A percentile compares a stretch with the other conserved stretches of the same genome.
These are phyloP conservation scores for Naganishia albida DNA, from an alignment of 1,284 basidiomycete species.

Conservation along the genomic window DNA sequence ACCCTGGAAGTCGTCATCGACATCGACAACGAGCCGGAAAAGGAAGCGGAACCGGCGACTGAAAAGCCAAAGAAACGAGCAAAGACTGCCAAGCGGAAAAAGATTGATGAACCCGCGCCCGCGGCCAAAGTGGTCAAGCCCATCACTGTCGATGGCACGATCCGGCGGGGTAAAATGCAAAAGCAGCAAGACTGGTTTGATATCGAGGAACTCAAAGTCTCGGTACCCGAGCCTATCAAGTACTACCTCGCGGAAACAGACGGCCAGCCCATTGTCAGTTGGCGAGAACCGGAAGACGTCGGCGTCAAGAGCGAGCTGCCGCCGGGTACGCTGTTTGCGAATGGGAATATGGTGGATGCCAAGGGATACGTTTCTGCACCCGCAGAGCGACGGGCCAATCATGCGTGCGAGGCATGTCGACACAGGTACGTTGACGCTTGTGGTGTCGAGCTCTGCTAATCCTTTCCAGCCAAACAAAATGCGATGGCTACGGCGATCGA, in stretches of 20 bases:
- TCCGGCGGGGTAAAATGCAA: slow-evolving; percentile 20
- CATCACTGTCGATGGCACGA: neutral
- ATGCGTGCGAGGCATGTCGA: slow-evolving; percentile 20
- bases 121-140: neutral
- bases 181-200: slow-evolving; percentile 24
- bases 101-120: slow-evolving; percentile 7
- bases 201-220: slow-evolving; percentile 1
- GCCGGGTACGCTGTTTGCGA: slow-evolving; percentile 9
- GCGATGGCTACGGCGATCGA: slow-evolving; percentile 19
- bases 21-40: neutral
- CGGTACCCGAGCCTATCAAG: slow-evolving; percentile 1
- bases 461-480: slow-evolving; percentile 7
- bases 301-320: slow-evolving; percentile 18
- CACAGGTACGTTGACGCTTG: neutral
- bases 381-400: slow-evolving; percentile 15
- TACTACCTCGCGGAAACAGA: slow-evolving; percentile 13
- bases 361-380: slow-evolving; percentile 5
- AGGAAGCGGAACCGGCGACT: neutral
- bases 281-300: slow-evolving; percentile 9
- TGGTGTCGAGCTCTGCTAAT: neutral
- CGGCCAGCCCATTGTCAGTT: slow-evolving; percentile 23
- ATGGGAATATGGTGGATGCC: slow-evolving; percentile 15
- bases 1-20: slow-evolving; percentile 19
- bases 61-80: slow-evolving; percentile 12
- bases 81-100: slow-evolving; percentile 18